Conservation (phyloP, 2,329 filamentous ascomycete genomes). For the Aspergillus amoenus region DNA sequence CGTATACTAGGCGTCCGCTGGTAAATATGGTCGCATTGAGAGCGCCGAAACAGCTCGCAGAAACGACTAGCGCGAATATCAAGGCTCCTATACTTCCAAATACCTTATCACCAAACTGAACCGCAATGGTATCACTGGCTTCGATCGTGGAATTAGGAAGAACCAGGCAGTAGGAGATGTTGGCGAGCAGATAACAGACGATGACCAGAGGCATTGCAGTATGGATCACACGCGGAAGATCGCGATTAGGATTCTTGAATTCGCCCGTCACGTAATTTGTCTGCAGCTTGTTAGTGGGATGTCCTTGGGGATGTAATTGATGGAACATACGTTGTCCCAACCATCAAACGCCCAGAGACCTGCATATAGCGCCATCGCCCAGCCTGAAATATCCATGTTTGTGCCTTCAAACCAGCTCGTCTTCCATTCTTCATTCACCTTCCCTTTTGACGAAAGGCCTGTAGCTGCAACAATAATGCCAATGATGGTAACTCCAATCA, state of each 20-base stretch:
- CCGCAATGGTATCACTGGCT: slow-evolving; percentile 89
- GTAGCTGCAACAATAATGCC: slow-evolving; percentile 88
- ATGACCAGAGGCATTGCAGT: slow-evolving; percentile 96
- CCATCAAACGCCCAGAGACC: slow-evolving; percentile 98
- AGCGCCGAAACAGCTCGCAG: slow-evolving; percentile 88
- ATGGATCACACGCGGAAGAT: slow-evolving; percentile 92
- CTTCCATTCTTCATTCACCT: slow-evolving; percentile 83
- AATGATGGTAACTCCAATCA: slow-evolving; percentile 81
- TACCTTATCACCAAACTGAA: slow-evolving; percentile 86
- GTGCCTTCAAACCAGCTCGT: slow-evolving; percentile 87
- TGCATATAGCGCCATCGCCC: slow-evolving; percentile 92
- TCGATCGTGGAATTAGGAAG: slow-evolving; percentile 79
- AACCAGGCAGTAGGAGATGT: slow-evolving; percentile 91
- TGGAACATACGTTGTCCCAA: slow-evolving; percentile 80
- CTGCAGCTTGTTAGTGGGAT: slow-evolving; percentile 43
- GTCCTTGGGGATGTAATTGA: not conserved
- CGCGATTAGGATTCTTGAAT: slow-evolving; percentile 85
- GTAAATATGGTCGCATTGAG: slow-evolving; percentile 95
- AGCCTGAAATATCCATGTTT: slow-evolving; percentile 73
- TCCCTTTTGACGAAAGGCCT: slow-evolving; percentile 73
- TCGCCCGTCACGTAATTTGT: slow-evolving; percentile 98
- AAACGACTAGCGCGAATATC: slow-evolving; percentile 83
- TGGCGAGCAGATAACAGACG: slow-evolving; percentile 82
- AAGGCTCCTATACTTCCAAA: slow-evolving; percentile 82
- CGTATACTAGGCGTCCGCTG: slow-evolving; percentile 86